Base-by-base conservation (phyloP, 257 asterid species). In the Capsicum chinense region DNA sequence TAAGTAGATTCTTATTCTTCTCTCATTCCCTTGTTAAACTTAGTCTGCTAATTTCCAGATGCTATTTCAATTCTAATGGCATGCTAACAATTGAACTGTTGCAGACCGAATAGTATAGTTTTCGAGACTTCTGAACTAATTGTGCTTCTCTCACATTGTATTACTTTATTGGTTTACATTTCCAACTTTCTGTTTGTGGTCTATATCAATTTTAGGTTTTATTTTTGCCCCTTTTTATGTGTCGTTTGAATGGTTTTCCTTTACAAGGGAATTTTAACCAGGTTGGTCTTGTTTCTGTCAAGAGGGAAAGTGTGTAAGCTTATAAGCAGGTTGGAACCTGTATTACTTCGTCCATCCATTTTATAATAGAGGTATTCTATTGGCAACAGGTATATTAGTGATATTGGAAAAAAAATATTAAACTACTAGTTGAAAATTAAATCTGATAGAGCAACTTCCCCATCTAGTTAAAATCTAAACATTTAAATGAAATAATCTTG, bases 281-380 rank as follows among this genome's bases (percentile, higher is more conserved):
- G 37, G 11, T 48, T 52, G 50, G 63, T 54, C 9, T 21, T 35
- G 15, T 78, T 54, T 78, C 39, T 78, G 48, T 78, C 50, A 54
- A 78, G 81, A 52, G 82, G 64, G 63, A 78, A 54, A 78, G 19
- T 78, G 50, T 54, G 19, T 78, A 78, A 78, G 82, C 50, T 54
- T 33, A 7, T 52, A 78, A 26, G 82, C 82, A 26, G 42, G 14
- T 21, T 52, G 63, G 81, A 74, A 50, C 47, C 42, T 50, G 62
- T 11, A 5, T 21, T 76, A 54, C 62, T 7, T 60, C 0, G 5
- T 50, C 47, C 21, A 50, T 74, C 44, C 81, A 21, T 50, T 21
- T 50, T 74, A 74, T 48, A 57, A 74, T 50, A 74, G 81, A 50
- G 81, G 62, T 21, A 74, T 21, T 74, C 13, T 2, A 52, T 54